Evolutionary conservation across 2,329 filamentous ascomycete genomes (phyloP).

Genomic region (Claviceps pusilla): DNA sequence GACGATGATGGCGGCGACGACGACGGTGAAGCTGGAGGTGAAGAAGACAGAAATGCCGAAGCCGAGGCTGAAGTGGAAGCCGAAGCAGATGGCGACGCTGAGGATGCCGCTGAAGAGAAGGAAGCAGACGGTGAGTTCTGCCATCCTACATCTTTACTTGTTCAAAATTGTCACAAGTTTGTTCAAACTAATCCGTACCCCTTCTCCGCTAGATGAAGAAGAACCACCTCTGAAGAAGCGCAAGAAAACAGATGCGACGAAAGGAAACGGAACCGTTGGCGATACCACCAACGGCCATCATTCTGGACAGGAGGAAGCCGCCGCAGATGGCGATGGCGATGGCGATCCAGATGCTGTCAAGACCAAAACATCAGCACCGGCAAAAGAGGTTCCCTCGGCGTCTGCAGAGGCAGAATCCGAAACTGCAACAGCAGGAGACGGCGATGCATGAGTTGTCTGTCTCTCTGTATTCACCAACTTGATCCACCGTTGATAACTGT

Average conservation of each 20-base stretch:
- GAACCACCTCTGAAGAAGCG: conserved; percentile 36
- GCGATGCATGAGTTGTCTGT: conserved; percentile 12
- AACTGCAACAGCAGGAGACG: conserved; percentile 15
- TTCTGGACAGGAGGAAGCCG: conserved; percentile 15
- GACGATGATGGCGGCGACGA: conserved; percentile 19
- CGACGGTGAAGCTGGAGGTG: conserved; percentile 14
- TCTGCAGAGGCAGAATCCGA: conserved; percentile 15
- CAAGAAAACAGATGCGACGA: conserved; percentile 26
- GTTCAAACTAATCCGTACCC: not conserved
- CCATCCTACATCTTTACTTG: not conserved
- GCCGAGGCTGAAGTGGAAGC: conserved; percentile 6
- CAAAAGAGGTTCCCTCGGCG: conserved; percentile 10
- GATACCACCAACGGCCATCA: conserved; percentile 20
- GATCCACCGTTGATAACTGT: not conserved
- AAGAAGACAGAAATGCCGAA: conserved; percentile 10
- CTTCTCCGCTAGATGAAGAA: conserved; percentile 13
- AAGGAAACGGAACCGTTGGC: conserved; percentile 18
- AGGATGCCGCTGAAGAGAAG: conserved; percentile 13
- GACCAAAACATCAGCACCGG: conserved; percentile 10
- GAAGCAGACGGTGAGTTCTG: conserved; percentile 20
- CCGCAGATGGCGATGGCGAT: conserved; percentile 9
- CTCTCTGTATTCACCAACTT: not conserved
- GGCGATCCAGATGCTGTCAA: conserved; percentile 3
- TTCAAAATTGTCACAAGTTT: not conserved
- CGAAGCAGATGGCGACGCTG: conserved; percentile 8